These are phyloP conservation scores for Kondoa malvinella DNA, from an alignment of 768 basidiomycete genomes.

Conservation along the genomic window DNA sequence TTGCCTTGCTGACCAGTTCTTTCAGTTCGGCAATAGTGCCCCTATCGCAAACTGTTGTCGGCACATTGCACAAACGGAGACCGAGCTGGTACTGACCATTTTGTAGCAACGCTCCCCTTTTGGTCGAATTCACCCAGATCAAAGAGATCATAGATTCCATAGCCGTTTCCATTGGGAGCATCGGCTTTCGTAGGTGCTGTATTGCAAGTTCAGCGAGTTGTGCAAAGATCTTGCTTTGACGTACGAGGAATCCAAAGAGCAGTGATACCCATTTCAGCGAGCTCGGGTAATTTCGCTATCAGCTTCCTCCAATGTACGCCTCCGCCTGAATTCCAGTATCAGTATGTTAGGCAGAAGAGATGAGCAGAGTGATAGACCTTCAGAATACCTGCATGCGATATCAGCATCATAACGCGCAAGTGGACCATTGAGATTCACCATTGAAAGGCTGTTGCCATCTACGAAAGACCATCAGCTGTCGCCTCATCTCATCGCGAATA, in stretches of 20 bases:
- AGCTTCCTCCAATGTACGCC: background rate
- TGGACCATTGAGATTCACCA: no score
- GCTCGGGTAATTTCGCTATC: background rate
- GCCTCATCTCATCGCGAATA: no score
- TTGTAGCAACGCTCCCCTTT: background rate
- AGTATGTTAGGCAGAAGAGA: no score
- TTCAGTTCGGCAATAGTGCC: background rate
- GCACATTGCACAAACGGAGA: no score
- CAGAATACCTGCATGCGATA: background rate
- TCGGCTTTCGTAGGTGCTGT: background rate
- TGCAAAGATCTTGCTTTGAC: background rate
- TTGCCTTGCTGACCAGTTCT: background rate
- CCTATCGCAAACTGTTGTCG: no score
- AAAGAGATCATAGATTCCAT: background rate
- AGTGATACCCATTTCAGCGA: background rate
- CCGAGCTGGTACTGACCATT: no score
- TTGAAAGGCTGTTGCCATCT: no score
- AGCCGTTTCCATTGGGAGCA: background rate
- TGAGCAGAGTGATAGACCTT: no score
- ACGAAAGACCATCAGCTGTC: no score
- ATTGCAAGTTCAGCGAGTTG: background rate
- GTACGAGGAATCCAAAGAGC: background rate
- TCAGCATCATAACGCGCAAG: no score
- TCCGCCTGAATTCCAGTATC: no score
- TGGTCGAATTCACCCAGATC: background rate